These are phyloP conservation scores for Borovskyia barvae DNA, from an alignment of 208 protist species.

Conservation along the genomic window DNA sequence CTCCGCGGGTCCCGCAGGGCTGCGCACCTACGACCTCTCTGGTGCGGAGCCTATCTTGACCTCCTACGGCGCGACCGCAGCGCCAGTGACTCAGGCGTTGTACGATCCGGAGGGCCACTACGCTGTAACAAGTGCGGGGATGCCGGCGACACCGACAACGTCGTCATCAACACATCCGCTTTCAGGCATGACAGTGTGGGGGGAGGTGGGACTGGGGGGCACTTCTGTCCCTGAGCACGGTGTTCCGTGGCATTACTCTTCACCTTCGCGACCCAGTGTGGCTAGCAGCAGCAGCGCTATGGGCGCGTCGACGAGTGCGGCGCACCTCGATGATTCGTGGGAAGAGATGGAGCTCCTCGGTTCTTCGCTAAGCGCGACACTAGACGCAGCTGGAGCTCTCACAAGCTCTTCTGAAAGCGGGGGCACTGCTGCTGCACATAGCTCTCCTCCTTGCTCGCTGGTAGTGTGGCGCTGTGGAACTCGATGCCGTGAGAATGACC, in stretches of 20 bases:
- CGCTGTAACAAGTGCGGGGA: conserved; percentile 59
- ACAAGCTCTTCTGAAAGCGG: background rate
- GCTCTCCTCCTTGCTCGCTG: conserved; percentile 16
- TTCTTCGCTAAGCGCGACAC: background rate
- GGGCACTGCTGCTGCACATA: conserved; percentile 10
- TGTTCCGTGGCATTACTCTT: conserved; percentile 9
- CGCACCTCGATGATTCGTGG: conserved; percentile 17
- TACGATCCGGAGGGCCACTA: conserved; percentile 74
- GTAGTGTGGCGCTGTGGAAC: conserved; percentile 30
- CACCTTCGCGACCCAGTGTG: conserved; percentile 5
- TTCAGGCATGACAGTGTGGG: background rate
- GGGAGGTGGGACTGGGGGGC: background rate
- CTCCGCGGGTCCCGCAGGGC: conserved; percentile 29
- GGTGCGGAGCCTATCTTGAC: conserved; percentile 24
- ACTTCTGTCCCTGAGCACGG: conserved; percentile 4
- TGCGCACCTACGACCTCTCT: conserved; percentile 66
- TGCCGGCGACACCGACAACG: background rate
- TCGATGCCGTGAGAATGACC: conserved; percentile 13
- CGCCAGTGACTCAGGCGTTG: conserved; percentile 58
- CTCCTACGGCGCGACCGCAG: conserved; percentile 35
- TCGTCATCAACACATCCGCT: background rate
- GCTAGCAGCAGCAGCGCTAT: background rate
- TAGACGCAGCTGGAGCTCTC: background rate
- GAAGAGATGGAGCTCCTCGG: conserved; percentile 6
- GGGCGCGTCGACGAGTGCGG: background rate